Evolutionary conservation across 2,329 filamentous ascomycete genomes (phyloP), one percentile per base, ranked within the genome.

Genomic region (Stagonosporopsis tanaceti): DNA sequence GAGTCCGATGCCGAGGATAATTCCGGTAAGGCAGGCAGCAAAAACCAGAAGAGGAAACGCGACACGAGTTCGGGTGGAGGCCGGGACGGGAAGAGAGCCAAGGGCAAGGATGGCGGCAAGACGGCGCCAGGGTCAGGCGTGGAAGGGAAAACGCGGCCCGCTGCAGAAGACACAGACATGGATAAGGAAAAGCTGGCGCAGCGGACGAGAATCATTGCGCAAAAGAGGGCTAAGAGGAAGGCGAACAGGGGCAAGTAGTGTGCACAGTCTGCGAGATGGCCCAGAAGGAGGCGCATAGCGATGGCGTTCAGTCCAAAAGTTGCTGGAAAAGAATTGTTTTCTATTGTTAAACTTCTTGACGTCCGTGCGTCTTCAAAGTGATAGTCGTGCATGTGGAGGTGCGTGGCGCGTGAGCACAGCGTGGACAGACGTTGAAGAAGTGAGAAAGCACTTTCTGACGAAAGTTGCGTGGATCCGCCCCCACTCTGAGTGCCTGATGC

Each of bases 191-290:
- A 81, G 77, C 72, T 86, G 51, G 84, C 85, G 25, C 85, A 84
- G 72, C 79, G 86, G 61, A 91, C 92, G 70, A 89, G 88, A 70
- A 91, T 97, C 70, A 96, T 97, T 76, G 89, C 87, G 46, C 89
- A 91, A 76, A 97, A 96, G 81, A 84, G 92, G 61, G 86, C 90
- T 80, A 85, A 89, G 81, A 86, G 92, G 52, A 82, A 80, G 63
- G 72, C 76, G 75, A 83, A 86, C 73, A 84, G 86, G 76, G 79
- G 84, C 68, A 85, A 84, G 77, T 57, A 57, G 42, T 4, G 7
- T 44, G 15, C 27, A n/a, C 39, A 14, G 12, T 37, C 25, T 24
- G 22, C 34, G 11, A 4, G 25, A 17, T 15, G 9, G 6, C 22
- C 4, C 15, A 12, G 22, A 20, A 11, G 14, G 25, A 48, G 44